Evolutionary conservation across 2,329 filamentous ascomycete species (phyloP).

Genomic region (Aspergillus caelatus): DNA sequence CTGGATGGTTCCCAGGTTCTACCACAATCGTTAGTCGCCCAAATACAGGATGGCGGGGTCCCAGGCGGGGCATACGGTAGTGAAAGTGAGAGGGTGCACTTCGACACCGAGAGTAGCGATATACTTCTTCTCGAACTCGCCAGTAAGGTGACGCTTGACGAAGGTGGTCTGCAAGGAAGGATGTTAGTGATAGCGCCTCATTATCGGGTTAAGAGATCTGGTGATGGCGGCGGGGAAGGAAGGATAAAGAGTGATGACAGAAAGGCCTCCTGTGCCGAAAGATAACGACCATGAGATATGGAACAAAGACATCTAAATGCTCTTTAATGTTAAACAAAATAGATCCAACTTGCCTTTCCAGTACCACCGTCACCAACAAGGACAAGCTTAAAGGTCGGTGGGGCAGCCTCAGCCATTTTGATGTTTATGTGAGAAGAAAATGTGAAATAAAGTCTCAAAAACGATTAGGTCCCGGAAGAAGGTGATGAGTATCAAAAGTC

Average conservation of each 20-base stretch:
- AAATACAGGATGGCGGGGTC: slow-evolving; percentile 31
- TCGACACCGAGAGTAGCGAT: slow-evolving; percentile 99
- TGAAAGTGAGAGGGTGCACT: slow-evolving; percentile 97
- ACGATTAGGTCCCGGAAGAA: slow-evolving; percentile 15
- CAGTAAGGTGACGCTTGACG: slow-evolving; percentile 99
- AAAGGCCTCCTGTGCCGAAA: not conserved
- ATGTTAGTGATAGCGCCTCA: slow-evolving; percentile 23
- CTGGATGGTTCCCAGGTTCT: slow-evolving; percentile 94
- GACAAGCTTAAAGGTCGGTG: slow-evolving; percentile 98
- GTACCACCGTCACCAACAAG: slow-evolving; percentile 99
- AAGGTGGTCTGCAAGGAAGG: slow-evolving; percentile 79
- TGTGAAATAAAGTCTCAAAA: slow-evolving; percentile 17
- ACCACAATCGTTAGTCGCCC: slow-evolving; percentile 32
- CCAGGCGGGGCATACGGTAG: slow-evolving; percentile 72
- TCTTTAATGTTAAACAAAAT: not conserved
- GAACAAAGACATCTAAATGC: slow-evolving; percentile 10
- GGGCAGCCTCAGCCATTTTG: slow-evolving; percentile 66
- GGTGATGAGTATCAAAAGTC: slow-evolving; percentile 20
- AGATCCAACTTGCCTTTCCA: slow-evolving; percentile 77
- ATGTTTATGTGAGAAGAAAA: slow-evolving; percentile 26
- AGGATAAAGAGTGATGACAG: slow-evolving; percentile 15
- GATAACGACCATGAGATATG: not conserved
- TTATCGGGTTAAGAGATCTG: slow-evolving; percentile 24
- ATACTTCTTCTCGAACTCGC: slow-evolving; percentile 99
- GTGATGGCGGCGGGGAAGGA: slow-evolving; percentile 29